Conservation (phyloP, 768 basidiomycete genomes). For the Pleurotus giganteus region DNA sequence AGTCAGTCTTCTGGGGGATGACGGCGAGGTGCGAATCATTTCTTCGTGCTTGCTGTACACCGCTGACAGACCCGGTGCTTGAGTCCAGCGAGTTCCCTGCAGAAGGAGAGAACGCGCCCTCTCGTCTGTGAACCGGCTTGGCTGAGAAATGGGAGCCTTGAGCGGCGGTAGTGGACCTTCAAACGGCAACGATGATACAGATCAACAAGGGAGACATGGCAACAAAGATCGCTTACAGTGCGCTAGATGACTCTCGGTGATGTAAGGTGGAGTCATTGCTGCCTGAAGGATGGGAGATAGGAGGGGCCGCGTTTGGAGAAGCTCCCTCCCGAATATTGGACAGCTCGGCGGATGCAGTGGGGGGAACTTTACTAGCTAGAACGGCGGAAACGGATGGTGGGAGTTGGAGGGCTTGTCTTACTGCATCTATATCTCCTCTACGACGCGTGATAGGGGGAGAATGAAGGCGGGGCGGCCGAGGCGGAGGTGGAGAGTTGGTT, state of each 20-base stretch:
- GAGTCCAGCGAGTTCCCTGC: constrained; percentile 9
- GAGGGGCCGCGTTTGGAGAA: background rate
- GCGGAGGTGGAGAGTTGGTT: constrained; percentile 45
- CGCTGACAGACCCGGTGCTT: background rate
- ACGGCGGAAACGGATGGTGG: constrained; percentile 52
- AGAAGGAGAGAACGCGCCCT: constrained; percentile 67
- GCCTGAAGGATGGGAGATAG: background rate
- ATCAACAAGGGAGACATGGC: constrained; percentile 9
- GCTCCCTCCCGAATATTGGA: background rate
- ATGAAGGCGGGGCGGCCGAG: constrained; percentile 61
- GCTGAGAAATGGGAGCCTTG: constrained; percentile 10
- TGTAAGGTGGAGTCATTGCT: constrained; percentile 5
- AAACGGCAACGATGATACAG: constrained; percentile 7
- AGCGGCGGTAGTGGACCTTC: constrained; percentile 12
- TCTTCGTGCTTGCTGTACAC: background rate
- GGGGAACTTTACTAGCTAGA: constrained; percentile 29
- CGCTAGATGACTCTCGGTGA: constrained; percentile 6
- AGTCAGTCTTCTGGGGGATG: background rate
- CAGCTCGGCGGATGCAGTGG: constrained; percentile 1
- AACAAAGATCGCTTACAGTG: constrained; percentile 9
- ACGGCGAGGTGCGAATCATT: background rate
- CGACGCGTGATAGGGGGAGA: constrained; percentile 46
- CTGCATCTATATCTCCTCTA: constrained; percentile 50
- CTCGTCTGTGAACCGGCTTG: constrained; percentile 44
- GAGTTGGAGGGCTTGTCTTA: constrained; percentile 59